phyloP scores from a whole-genome alignment of 495 filamentous ascomycete species.

The Penicilliopsis zonata region DNA sequence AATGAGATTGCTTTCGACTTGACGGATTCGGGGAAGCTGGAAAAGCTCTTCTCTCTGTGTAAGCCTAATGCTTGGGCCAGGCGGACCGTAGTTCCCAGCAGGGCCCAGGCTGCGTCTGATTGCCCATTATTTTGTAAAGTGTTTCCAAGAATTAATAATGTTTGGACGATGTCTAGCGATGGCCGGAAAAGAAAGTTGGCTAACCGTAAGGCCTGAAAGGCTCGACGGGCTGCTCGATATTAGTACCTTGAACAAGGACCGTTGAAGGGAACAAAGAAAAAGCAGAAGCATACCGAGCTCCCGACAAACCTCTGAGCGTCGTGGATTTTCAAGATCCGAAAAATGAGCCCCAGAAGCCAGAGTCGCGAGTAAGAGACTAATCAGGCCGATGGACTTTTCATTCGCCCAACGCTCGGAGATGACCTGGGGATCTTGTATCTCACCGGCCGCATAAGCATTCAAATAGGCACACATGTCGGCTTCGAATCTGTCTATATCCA shows the following conservation, averaged over 20 bases:
- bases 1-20: constrained; percentile 12
- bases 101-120: constrained; percentile 36
- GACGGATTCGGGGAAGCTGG: constrained; percentile 14
- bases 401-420: constrained; percentile 19
- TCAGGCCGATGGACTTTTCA: constrained; percentile 22
- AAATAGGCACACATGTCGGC: constrained; percentile 33
- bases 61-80: constrained; percentile 34
- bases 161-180: constrained; percentile 27
- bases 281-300: constrained; percentile 17
- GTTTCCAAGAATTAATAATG: constrained; percentile 32
- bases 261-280: neutral
- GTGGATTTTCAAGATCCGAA: constrained; percentile 25
- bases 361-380: constrained; percentile 33
- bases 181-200: constrained; percentile 36
- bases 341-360: constrained; percentile 40
- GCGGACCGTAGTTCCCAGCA: constrained; percentile 31
- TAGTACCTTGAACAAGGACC: neutral
- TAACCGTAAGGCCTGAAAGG: constrained; percentile 28
- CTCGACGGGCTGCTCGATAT: constrained; percentile 15
- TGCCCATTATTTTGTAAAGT: constrained; percentile 37
- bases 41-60: constrained; percentile 16
- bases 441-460: constrained; percentile 20
- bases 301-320: constrained; percentile 15
- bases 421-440: constrained; percentile 8
- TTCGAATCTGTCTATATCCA: constrained; percentile 35